Base-by-base conservation (phyloP, 805 yeast species). In the Teunomyces aglyptinius region DNA sequence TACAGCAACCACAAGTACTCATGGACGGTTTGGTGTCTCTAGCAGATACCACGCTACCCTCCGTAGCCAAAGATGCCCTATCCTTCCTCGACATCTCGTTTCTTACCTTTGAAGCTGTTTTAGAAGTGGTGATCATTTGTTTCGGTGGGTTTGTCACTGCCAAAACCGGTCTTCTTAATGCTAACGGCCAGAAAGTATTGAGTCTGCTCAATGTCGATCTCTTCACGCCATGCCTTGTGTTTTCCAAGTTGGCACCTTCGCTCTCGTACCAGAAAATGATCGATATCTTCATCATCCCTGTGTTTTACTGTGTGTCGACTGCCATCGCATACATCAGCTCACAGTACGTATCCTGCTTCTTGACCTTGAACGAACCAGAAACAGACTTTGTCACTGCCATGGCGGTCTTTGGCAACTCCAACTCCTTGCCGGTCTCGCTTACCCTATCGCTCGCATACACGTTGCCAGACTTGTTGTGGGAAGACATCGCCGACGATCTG, bases 371-470 rank as follows among this genome's bases (percentile, higher is more conserved):
- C 56, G 79, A 71, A 41, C 81, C 87, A 11, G 97, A 94, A 67
- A 61, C 88, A 3, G 91, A 92, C 68, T 92, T 89, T 58, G 97
- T 94, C 42, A 86, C 95, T 18, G 98, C 97, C 2, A 94, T 94
- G 95, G 89, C 94, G 2, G 96, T 91, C 5, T 92, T 92, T 68
- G 98, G 97, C 44, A 94, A 92, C 68, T 89, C 96, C 38, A 92
- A 92, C 71, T 87, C 96, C 8, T 77, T 92, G 46, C 98, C 99
- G 0, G 98, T 92, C 1, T 89, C 97, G 0, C 75, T 94, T 53
- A 86, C 94, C 1, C 71, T 94, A 47, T 85, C 96, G 1, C 71
- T 86, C 52, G 83, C 91, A 1, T 84, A 83, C 60, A 83, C 92
- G 0, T 70, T 86, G 49, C 95, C 94, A 2, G 81, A 82, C 51